A percentile compares a stretch with the other conserved stretches of the same genome.
These are phyloP conservation scores for Williopsis jadinii DNA, from an alignment of 1,139 yeast species.

Conservation along the genomic window DNA sequence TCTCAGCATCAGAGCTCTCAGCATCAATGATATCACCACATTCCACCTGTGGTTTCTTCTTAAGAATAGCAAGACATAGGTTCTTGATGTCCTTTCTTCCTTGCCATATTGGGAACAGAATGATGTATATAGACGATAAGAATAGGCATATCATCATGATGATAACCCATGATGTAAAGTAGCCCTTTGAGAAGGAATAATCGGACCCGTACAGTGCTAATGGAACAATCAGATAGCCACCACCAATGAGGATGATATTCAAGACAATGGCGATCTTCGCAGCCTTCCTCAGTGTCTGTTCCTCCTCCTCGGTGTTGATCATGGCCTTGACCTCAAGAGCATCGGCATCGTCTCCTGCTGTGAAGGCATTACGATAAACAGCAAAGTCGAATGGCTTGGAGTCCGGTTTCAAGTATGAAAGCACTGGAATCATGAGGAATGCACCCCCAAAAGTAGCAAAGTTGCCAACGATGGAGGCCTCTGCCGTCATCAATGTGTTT, in stretches of 20 bases:
- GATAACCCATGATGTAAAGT: conserved; percentile 29
- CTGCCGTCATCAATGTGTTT: conserved; percentile 25
- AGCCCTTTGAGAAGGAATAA: conserved; percentile 27
- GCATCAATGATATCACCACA: too few species aligned
- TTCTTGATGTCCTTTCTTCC: conserved; percentile 11
- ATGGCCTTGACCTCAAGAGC: conserved; percentile 25
- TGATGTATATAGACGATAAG: conserved; percentile 29
- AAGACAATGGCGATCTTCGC: conserved; percentile 22
- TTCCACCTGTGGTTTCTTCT: background rate
- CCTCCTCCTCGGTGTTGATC: conserved; percentile 20
- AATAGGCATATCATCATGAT: conserved; percentile 30
- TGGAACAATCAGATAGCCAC: conserved; percentile 27
- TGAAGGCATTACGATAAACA: conserved; percentile 19
- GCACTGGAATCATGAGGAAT: conserved; percentile 22
- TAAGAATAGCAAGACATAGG: conserved; percentile 3
- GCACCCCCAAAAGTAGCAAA: conserved; percentile 27
- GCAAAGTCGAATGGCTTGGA: conserved; percentile 20
- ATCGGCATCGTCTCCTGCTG: conserved; percentile 32
- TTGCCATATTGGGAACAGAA: conserved; percentile 33
- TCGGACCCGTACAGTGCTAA: conserved; percentile 28
- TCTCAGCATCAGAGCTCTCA: conserved; percentile 2
- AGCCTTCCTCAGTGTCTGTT: conserved; percentile 22
- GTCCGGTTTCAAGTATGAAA: conserved; percentile 29
- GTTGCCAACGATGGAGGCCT: conserved; percentile 32
- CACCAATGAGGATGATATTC: conserved; percentile 25